Evolutionary conservation across 352 stramenopile genomes (phyloP).

Genomic region (Phytopythium delawarense): DNA sequence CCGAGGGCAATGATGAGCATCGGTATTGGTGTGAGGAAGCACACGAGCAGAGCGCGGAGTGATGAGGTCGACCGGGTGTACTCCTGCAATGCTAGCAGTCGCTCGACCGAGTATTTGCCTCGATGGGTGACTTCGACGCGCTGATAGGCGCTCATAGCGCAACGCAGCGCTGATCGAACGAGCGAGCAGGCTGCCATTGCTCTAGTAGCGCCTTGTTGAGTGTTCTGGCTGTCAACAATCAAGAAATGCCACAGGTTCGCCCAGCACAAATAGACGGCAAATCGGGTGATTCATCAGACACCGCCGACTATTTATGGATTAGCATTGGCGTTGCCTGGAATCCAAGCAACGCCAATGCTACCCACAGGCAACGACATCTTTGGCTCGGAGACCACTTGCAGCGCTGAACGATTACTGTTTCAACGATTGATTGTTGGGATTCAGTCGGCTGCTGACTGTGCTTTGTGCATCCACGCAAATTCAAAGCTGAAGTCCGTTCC

Average conservation of each 20-base stretch:
- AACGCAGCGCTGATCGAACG: neutral
- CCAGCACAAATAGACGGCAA: too few relatives aligned
- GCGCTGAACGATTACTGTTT: too few relatives aligned
- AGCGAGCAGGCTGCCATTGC: neutral
- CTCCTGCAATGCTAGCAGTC: conserved; percentile 18
- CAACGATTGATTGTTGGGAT: too few relatives aligned
- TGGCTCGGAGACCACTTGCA: too few relatives aligned
- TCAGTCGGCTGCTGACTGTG: too few relatives aligned
- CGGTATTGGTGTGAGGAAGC: conserved; percentile 13
- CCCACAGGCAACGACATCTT: too few relatives aligned
- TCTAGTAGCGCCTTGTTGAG: neutral
- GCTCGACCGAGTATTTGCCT: conserved; percentile 24
- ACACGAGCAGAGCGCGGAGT: conserved; percentile 11
- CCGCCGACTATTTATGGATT: too few relatives aligned
- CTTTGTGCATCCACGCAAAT: neutral
- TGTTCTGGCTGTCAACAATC: too few relatives aligned
- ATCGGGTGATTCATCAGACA: too few relatives aligned
- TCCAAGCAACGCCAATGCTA: too few relatives aligned
- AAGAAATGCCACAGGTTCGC: neutral
- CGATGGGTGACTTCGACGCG: conserved; percentile 19
- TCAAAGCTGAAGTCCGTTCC: neutral
- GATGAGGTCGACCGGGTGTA: conserved; percentile 16
- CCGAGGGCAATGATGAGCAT: conserved; percentile 14
- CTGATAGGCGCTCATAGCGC: neutral
- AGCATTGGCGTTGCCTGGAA: too few relatives aligned